Base-by-base conservation (phyloP, 345 rosid species). In the Salix brachista region DNA sequence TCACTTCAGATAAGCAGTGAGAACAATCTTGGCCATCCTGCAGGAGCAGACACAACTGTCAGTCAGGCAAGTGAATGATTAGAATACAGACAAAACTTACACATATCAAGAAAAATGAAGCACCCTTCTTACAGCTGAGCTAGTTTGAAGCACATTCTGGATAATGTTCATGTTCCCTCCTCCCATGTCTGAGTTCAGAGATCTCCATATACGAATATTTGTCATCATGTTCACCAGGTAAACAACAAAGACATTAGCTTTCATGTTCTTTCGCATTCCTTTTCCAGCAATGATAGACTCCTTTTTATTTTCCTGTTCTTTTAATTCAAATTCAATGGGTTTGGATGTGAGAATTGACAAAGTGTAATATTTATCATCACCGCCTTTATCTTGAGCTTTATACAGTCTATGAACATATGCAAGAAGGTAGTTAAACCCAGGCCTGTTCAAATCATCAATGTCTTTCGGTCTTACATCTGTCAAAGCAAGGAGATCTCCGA, bases 181-280 rank as follows among this genome's bases (percentile, higher is more conserved):
- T 67, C 70, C 65, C 19, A 67, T 72, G 13, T 32, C 34, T 1
- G 80, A 80, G 73, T 83, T 78, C 76, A 88, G 61, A 1, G 87
- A 85, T 0, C 41, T 79, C 88, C 87, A 88, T 69, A 86, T 85
- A 4, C 89, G 83, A 75, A 84, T 75, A 32, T 83, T 85, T 8
- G 89, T 83, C 34, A 79, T 83, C 82, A 88, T 71, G 80, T 82
- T 86, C 56, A 56, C 72, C 70, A 86, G 73, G 72, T 69, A 75
- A 32, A 86, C 88, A 19, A 77, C 83, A 70, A 76, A 86, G 44
- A 78, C 19, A 17, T 52, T 19, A 17, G n/a, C 32, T 28, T 52
- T 78, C 0, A 13, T 28, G 23, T 28, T 28, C 7, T 61, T 61
- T 11, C 12, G 61, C 61, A 16, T 26, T 5, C 64, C 68, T 67